Conservation (phyloP, 768 basidiomycete species). For the Serendipita vermifera region DNA sequence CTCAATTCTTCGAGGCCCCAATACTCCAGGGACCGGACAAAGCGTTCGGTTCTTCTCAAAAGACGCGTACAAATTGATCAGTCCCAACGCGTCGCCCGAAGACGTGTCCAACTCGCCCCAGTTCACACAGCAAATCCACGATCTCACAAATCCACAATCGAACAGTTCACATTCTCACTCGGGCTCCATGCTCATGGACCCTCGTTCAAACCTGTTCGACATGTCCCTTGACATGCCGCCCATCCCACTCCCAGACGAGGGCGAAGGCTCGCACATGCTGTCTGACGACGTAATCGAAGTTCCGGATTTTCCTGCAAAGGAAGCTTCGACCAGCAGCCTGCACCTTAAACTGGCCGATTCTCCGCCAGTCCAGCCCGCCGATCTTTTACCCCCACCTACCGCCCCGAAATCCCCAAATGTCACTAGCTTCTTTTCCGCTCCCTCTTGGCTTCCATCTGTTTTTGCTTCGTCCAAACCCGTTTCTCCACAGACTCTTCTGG, state of each 20-base stretch:
- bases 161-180: constrained; percentile 11
- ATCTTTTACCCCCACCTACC: too few relatives aligned
- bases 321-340: not conserved
- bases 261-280: constrained; percentile 16
- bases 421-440: not conserved
- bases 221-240: constrained; percentile 43
- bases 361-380: too few relatives aligned
- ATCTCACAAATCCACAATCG: not conserved
- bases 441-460: not conserved
- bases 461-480: not conserved
- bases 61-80: constrained; percentile 51
- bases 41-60: constrained; percentile 68
- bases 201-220: constrained; percentile 37
- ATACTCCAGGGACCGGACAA: constrained; percentile 64
- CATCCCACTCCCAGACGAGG: constrained; percentile 26
- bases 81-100: constrained; percentile 41
- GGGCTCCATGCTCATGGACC: constrained; percentile 20
- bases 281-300: constrained; percentile 30
- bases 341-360: too few relatives aligned
- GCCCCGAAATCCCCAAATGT: not conserved
- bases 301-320: constrained; percentile 17
- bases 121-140: constrained; percentile 4
- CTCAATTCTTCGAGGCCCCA: constrained; percentile 57
- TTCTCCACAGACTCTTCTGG: constrained; percentile 35
- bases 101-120: not conserved